Conservation (phyloP, 257 asterid genomes). For the Lavandula angustifolia region DNA sequence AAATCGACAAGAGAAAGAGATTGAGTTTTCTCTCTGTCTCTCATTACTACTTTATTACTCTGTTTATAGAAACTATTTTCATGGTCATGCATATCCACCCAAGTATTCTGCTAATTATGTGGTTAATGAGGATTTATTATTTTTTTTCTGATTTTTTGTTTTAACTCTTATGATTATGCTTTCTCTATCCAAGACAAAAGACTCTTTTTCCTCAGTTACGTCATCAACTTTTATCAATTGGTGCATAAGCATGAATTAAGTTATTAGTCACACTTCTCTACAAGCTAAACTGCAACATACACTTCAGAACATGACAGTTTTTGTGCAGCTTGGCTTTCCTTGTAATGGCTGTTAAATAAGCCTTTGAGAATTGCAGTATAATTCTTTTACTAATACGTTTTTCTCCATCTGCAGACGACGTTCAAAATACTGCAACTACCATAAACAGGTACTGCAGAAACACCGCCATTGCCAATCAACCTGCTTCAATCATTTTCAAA, state of each 20-base stretch:
- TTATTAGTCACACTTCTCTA: conserved; percentile 1
- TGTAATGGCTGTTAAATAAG: conserved; percentile 11
- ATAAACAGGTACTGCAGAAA: conserved; percentile 53
- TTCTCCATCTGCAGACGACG: conserved; percentile 50
- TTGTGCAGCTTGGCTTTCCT: conserved; percentile 10
- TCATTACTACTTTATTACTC: neutral
- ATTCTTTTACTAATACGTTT: conserved; percentile 16
- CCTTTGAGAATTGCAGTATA: neutral
- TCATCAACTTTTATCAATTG: neutral
- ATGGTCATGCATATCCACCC: neutral
- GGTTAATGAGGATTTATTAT: neutral
- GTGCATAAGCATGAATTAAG: neutral
- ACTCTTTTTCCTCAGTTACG: neutral
- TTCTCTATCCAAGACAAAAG: neutral
- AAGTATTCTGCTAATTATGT: neutral
- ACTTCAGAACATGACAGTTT: conserved; percentile 12
- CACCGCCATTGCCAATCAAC: conserved; percentile 23
- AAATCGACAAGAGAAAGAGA: neutral
- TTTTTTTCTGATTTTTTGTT: neutral
- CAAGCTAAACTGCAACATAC: neutral
- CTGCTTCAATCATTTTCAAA: conserved; percentile 12
- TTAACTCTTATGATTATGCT: conserved; percentile 2
- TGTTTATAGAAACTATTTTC: neutral
- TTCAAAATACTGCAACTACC: conserved; percentile 71
- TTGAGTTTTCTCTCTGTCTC: neutral